phyloP scores from a whole-genome alignment of 345 rosid species.

The Gynandropsis gynandra region DNA sequence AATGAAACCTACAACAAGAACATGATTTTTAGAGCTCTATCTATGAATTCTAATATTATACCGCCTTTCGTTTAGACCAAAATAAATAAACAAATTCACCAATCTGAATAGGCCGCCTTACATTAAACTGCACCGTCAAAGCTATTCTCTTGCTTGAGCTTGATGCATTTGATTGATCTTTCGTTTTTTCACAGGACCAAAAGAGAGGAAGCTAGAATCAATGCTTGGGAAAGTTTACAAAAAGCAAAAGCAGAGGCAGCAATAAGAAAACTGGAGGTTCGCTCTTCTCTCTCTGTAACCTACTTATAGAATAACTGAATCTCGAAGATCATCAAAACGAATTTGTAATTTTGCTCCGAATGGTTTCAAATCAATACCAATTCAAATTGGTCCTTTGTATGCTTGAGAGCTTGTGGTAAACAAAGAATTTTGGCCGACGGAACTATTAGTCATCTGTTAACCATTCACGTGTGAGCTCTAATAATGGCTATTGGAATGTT shows the following conservation, averaged over 20 bases:
- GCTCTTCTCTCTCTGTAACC: conserved; percentile 19
- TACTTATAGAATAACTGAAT: background rate
- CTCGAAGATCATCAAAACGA: conserved; percentile 1
- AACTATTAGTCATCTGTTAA: conserved; percentile 4
- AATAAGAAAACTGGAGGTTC: conserved; percentile 89
- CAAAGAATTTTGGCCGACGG: no score
- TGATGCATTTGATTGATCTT: conserved; percentile 7
- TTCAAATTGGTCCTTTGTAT: background rate
- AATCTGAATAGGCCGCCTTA: background rate
- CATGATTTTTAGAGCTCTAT: background rate
- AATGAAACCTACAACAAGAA: no score
- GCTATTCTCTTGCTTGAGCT: background rate
- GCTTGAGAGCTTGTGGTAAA: conserved; percentile 1
- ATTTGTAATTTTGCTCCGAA: no score
- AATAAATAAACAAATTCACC: background rate
- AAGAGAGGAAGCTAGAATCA: conserved; percentile 87
- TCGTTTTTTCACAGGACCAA: conserved; percentile 38
- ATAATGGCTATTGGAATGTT: background rate
- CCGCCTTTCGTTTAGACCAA: background rate
- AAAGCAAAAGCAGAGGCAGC: conserved; percentile 97
- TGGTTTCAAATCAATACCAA: background rate
- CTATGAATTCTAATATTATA: background rate
- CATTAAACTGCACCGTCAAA: background rate
- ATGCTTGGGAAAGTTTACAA: conserved; percentile 96
- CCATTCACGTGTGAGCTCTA: no score